A percentile compares a stretch with the other conserved stretches of the same genome.
Evolutionary conservation across 1,284 basidiomycete species (phyloP).

Genomic region (Ceratobasidium sp.): DNA sequence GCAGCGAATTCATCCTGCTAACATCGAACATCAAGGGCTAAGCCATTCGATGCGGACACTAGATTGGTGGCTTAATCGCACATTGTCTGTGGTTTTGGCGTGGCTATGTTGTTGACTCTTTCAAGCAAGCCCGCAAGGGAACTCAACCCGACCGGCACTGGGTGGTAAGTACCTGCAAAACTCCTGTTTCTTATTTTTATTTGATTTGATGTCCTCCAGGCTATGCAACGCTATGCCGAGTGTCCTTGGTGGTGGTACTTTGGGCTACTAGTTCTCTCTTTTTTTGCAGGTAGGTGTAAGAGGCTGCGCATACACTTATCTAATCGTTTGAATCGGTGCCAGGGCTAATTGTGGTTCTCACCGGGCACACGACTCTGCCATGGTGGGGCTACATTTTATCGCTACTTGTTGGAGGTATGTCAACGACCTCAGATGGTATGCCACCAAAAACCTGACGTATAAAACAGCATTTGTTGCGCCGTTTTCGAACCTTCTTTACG

Average conservation of each 20-base stretch:
- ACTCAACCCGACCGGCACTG: slow-evolving; percentile 69
- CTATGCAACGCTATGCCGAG: slow-evolving; percentile 64
- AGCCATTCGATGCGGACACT: slow-evolving; percentile 44
- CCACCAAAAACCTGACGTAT: neutral
- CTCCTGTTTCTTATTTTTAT: neutral
- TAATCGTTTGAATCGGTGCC: neutral
- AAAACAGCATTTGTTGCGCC: slow-evolving; percentile 55
- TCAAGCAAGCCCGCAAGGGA: slow-evolving; percentile 61
- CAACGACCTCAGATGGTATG: slow-evolving; percentile 40
- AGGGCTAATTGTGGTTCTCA: slow-evolving; percentile 68
- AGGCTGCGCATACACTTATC: neutral
- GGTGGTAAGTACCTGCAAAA: slow-evolving; percentile 53
- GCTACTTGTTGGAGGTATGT: slow-evolving; percentile 57
- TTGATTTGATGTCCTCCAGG: slow-evolving; percentile 55
- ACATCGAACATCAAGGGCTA: neutral
- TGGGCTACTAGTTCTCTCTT: slow-evolving; percentile 59
- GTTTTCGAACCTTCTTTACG: slow-evolving; percentile 58
- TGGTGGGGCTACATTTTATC: slow-evolving; percentile 70
- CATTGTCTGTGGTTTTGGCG: slow-evolving; percentile 72
- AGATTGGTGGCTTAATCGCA: slow-evolving; percentile 71
- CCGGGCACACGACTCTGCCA: slow-evolving; percentile 69
- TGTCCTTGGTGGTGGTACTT: slow-evolving; percentile 73
- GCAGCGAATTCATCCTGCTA: slow-evolving; percentile 46
- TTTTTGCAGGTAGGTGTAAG: slow-evolving; percentile 62
- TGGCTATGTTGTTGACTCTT: slow-evolving; percentile 61